These are phyloP conservation scores for Solanum pennellii DNA, from an alignment of 257 asterid species.

Conservation along the genomic window DNA sequence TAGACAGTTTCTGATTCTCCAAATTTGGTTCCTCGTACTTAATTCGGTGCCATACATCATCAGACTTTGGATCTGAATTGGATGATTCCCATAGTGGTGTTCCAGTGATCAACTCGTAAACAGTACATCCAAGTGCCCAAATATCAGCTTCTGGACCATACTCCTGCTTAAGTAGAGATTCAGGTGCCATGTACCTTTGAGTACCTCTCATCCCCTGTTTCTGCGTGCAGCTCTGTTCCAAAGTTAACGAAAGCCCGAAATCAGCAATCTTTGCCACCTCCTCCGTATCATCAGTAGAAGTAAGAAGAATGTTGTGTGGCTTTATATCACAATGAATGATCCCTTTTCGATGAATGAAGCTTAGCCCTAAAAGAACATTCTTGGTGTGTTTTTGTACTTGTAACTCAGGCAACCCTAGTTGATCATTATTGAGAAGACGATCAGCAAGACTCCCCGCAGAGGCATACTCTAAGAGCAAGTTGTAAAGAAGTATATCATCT, in stretches of 20 bases:
- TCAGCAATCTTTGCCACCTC: not conserved
- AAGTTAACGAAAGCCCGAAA: not conserved
- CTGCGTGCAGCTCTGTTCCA: not conserved
- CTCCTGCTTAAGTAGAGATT: not conserved
- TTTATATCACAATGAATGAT: too few relatives aligned
- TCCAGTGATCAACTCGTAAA: constrained; percentile 1
- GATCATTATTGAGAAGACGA: too few relatives aligned
- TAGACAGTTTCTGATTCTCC: not conserved
- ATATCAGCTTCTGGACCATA: not conserved
- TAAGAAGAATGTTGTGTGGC: too few relatives aligned
- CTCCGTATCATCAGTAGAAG: not conserved
- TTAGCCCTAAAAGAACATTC: too few relatives aligned
- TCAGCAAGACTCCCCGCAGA: too few relatives aligned
- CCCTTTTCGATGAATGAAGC: too few relatives aligned
- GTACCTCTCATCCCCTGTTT: not conserved
- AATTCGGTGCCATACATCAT: not conserved
- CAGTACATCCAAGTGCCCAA: constrained; percentile 8
- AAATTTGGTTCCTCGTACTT: not conserved
- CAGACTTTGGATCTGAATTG: not conserved
- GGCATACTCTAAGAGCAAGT: too few relatives aligned
- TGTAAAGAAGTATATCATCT: too few relatives aligned
- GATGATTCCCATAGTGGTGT: not conserved
- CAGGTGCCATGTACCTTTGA: constrained; percentile 1
- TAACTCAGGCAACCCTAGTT: too few relatives aligned
- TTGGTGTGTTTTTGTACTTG: too few relatives aligned